phyloP scores from a whole-genome alignment of 371 early-diverging fungal genomes.

The Synchytrium microbalum region DNA sequence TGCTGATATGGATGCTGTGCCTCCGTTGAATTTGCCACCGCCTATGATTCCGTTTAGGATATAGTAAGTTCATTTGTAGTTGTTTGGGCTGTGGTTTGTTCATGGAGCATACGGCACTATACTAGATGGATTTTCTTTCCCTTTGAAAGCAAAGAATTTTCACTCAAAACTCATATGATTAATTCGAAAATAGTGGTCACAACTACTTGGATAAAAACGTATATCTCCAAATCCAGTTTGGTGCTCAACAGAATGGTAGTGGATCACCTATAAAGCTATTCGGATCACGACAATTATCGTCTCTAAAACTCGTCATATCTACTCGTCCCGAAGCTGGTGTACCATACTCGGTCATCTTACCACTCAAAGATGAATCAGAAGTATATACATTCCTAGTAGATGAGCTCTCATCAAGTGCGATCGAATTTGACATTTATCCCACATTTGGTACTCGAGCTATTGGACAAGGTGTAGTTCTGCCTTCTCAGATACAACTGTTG shows the following conservation, averaged over 20 bases:
- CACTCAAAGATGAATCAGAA: constrained; percentile 70
- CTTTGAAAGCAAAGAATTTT: too few species aligned
- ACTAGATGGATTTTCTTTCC: too few species aligned
- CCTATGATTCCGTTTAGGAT: constrained; percentile 94
- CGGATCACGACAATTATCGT: constrained; percentile 43
- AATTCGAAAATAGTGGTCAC: constrained; percentile 54
- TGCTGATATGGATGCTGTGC: constrained; percentile 66
- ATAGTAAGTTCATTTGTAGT: constrained; percentile 39
- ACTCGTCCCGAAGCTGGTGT: constrained; percentile 81
- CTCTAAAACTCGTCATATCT: constrained; percentile 50
- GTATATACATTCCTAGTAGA: constrained; percentile 79
- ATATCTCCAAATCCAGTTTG: constrained; percentile 66
- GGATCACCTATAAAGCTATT: constrained; percentile 34
- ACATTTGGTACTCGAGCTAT: constrained; percentile 90
- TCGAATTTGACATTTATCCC: constrained; percentile 88
- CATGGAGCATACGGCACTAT: too few species aligned
- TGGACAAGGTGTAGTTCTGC: constrained; percentile 78
- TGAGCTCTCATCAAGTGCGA: constrained; percentile 52
- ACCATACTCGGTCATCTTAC: constrained; percentile 84
- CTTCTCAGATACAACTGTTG: constrained; percentile 50
- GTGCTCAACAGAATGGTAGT: constrained; percentile 15
- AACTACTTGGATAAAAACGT: constrained; percentile 82
- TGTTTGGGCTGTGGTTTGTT: constrained; percentile 3
- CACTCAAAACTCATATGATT: background rate
- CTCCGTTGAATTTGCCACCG: constrained; percentile 83